phyloP scores from a whole-genome alignment of 2,329 filamentous ascomycete species.

The Penicillium thymicola region DNA sequence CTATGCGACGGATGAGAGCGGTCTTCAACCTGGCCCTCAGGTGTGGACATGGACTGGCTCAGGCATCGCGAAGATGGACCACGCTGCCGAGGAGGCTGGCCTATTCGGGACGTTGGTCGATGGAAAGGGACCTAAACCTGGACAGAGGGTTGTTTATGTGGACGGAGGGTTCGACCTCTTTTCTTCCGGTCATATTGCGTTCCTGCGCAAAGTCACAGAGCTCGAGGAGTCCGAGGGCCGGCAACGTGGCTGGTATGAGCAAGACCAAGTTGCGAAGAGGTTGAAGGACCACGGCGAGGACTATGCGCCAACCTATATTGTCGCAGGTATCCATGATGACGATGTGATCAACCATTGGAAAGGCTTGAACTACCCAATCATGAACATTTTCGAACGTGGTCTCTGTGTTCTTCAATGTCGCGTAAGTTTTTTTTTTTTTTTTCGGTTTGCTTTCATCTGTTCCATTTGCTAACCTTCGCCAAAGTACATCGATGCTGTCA shows the following conservation, averaged over 20 bases:
- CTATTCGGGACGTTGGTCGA: constrained; percentile 65
- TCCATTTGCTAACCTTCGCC: constrained; percentile 2
- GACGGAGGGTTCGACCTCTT: constrained; percentile 97
- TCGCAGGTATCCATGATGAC: constrained; percentile 92
- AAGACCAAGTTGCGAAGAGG: constrained; percentile 62
- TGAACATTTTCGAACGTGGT: constrained; percentile 97
- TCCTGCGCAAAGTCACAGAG: constrained; percentile 72
- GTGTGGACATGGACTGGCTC: constrained; percentile 75
- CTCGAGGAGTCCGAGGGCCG: constrained; percentile 68
- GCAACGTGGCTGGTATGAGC: constrained; percentile 69
- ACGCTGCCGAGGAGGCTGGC: constrained; percentile 57
- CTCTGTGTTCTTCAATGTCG: constrained; percentile 94
- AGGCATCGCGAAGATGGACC: constrained; percentile 35
- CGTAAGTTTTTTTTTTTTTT: constrained; percentile 49
- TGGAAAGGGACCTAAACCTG: constrained; percentile 68
- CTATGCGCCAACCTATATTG: constrained; percentile 79
- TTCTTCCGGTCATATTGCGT: constrained; percentile 94
- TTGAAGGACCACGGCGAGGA: constrained; percentile 63
- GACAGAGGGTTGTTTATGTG: constrained; percentile 87
- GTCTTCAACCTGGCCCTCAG: constrained; percentile 71
- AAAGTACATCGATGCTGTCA: constrained; percentile 79
- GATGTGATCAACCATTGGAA: constrained; percentile 95
- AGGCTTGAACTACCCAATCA: constrained; percentile 97
- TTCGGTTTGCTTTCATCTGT: not conserved
- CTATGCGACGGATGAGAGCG: constrained; percentile 84